Evolutionary conservation across 1,139 yeast species (phyloP), one percentile per base, ranked within the genome.

Genomic region (Yamadazyma mexicana): DNA sequence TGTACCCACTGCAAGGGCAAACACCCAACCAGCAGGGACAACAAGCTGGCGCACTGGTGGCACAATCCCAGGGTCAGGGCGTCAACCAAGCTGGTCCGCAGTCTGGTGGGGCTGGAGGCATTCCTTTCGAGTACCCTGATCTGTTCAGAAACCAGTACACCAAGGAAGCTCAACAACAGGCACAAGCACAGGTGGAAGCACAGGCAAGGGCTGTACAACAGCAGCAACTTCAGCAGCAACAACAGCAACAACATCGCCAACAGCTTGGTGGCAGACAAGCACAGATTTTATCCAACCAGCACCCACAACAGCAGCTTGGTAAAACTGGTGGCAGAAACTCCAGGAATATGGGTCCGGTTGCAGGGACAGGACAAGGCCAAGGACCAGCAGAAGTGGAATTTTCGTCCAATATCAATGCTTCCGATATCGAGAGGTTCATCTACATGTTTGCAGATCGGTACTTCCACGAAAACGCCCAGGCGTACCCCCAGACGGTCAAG

Each of bases 401-500:
- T 26, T 22, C 44, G 18, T 25, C 42, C 10, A 38, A 52, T 17
- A 61, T 69, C n/a, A 59, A 58, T 36, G 67, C 74, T 3, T 53
- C 62, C 7, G 79, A 73, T 45, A 71, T 75, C 39, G 80, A 75
- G 48, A 56, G 72, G 36, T 73, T 75, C 39, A 63, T 75, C 31
- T 73, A 68, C 48, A 64, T 70, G 54, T 71, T 70, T 56, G 79
- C 77, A 2, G 79, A 73, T 47, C 52, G 66, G 25, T 75, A 75
- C 46, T 75, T 75, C 54, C 65, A 60, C 38, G 69, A 69, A 36
- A 67, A 69, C 51, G 70, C 67, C 41, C 62, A 55, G 44, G 73
- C 70, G 31, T 77, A 75, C 46, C 75, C 76, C 1, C 74, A 75
- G 49, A 73, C 81, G 2, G 61, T 66, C 34, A 70, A 71, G 48